A percentile compares a stretch with the other conserved stretches of the same genome.
These are phyloP conservation scores for Phytopythium delawarense DNA, from an alignment of 352 stramenopile species.

Conservation along the genomic window DNA sequence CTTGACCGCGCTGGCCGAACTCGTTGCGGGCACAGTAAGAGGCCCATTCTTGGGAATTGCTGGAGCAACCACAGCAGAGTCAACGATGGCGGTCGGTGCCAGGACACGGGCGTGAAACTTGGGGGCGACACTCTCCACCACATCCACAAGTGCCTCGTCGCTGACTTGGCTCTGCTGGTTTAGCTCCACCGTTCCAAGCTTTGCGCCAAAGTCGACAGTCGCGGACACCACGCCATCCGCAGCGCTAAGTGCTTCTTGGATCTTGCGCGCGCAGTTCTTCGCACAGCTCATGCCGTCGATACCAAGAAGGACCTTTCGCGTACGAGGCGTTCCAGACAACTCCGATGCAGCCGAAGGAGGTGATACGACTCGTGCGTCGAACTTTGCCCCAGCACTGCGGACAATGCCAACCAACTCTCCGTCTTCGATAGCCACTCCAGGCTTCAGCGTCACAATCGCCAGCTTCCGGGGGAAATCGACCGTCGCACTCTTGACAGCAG, in stretches of 20 bases:
- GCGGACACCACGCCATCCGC: constrained; percentile 60
- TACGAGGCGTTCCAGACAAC: background rate
- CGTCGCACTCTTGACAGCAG: constrained; percentile 46
- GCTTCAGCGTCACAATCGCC: constrained; percentile 50
- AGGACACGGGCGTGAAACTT: constrained; percentile 44
- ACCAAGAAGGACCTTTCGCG: constrained; percentile 42
- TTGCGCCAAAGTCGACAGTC: constrained; percentile 61
- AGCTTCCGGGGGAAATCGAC: constrained; percentile 72
- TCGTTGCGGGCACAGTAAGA: background rate
- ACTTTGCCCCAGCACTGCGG: constrained; percentile 44
- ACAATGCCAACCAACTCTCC: constrained; percentile 60
- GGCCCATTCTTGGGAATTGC: no score
- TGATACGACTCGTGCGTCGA: constrained; percentile 51
- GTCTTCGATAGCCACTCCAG: constrained; percentile 41
- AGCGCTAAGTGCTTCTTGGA: constrained; percentile 55
- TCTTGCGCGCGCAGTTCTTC: constrained; percentile 66
- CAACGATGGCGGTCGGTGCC: background rate
- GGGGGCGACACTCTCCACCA: constrained; percentile 30
- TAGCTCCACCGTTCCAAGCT: constrained; percentile 57
- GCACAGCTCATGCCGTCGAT: constrained; percentile 67
- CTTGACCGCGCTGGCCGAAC: background rate
- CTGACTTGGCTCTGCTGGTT: constrained; percentile 53
- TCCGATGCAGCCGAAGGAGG: constrained; percentile 6
- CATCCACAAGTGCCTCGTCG: constrained; percentile 53
- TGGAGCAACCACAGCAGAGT: background rate